phyloP scores from a whole-genome alignment of 306 rosid genomes.

The Acacia crassicarpa region DNA sequence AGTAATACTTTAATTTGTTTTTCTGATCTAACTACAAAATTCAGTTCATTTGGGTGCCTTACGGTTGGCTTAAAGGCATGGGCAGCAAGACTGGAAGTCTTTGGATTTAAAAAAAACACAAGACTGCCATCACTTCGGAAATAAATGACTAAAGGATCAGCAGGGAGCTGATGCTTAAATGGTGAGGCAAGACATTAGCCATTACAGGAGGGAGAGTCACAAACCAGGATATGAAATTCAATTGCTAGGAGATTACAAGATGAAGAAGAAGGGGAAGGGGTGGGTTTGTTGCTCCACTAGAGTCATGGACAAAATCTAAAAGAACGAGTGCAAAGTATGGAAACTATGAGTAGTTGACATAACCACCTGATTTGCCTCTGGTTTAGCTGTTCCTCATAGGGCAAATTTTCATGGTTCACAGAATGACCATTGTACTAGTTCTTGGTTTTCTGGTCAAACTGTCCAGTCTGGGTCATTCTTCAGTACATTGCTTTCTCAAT shows the following conservation, averaged over 20 bases:
- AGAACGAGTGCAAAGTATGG: not conserved
- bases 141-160: not conserved
- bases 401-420: not conserved
- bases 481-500: not conserved
- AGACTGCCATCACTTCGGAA: not conserved
- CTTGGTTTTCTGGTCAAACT: not conserved
- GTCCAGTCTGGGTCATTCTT: not conserved
- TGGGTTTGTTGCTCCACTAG: not conserved
- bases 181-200: not conserved
- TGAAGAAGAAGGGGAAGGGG: not conserved
- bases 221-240: not conserved
- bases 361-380: not conserved
- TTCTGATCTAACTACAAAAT: not conserved
- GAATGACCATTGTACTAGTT: not conserved
- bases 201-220: not conserved
- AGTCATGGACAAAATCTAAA: not conserved
- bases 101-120: not conserved
- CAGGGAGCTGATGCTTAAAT: not conserved
- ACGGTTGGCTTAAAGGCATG: not conserved
- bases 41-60: not conserved
- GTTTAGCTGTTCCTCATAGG: not conserved
- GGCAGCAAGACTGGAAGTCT: not conserved
- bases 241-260: not conserved
- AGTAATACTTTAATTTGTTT: not conserved
- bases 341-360: not conserved